These are phyloP conservation scores for Sugiyamaella xylanicola DNA, from an alignment of 1,139 yeast species.

Conservation along the genomic window DNA sequence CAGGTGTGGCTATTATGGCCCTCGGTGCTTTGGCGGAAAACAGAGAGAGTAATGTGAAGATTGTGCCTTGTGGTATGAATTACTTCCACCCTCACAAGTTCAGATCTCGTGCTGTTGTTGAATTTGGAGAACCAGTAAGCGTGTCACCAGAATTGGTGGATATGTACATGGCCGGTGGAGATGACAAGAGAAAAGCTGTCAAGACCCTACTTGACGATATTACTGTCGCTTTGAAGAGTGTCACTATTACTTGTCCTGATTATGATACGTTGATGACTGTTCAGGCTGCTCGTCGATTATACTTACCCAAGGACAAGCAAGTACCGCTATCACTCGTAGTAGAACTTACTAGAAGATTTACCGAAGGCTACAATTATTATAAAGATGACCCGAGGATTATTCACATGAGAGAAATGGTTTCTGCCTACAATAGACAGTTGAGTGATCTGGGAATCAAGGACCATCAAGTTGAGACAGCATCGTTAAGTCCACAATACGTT, in stretches of 20 bases:
- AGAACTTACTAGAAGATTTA: slow-evolving; percentile 85
- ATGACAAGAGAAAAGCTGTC: slow-evolving; percentile 69
- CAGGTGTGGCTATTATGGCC: slow-evolving; percentile 98
- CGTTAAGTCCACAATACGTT: slow-evolving; percentile 51
- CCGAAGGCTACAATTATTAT: slow-evolving; percentile 73
- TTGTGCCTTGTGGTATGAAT: slow-evolving; percentile 96
- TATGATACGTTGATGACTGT: slow-evolving; percentile 89
- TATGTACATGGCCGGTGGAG: slow-evolving; percentile 58
- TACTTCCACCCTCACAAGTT: slow-evolving; percentile 95
- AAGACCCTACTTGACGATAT: slow-evolving; percentile 68
- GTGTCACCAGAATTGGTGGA: slow-evolving; percentile 65
- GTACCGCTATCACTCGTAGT: slow-evolving; percentile 81
- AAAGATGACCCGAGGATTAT: slow-evolving; percentile 71
- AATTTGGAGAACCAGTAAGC: slow-evolving; percentile 87
- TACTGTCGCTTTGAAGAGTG: slow-evolving; percentile 78
- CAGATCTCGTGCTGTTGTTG: slow-evolving; percentile 91
- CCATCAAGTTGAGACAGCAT: slow-evolving; percentile 79
- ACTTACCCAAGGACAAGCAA: slow-evolving; percentile 71
- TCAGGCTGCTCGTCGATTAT: slow-evolving; percentile 90
- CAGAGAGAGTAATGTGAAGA: slow-evolving; percentile 72
- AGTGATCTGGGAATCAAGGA: slow-evolving; percentile 77
- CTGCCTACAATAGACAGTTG: slow-evolving; percentile 67
- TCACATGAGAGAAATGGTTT: slow-evolving; percentile 60
- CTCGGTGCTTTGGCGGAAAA: slow-evolving; percentile 79
- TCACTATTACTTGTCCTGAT: slow-evolving; percentile 89